Evolutionary conservation across 176 grass and related monocot species (phyloP).

Genomic region (Cenchrus purpureus): DNA sequence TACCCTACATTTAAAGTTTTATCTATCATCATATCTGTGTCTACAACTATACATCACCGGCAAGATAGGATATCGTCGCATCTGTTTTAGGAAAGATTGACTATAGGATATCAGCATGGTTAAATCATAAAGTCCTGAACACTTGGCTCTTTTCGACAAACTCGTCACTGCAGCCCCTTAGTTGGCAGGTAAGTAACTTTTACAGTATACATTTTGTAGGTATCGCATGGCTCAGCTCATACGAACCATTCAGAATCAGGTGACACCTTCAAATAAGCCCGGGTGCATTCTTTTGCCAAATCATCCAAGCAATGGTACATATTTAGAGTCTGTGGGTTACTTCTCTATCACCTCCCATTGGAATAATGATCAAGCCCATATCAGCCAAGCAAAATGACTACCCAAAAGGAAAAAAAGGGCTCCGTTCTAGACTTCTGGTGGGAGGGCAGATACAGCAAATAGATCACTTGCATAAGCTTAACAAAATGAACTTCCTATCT

Average conservation of each 20-base stretch:
- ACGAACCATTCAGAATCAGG: neutral
- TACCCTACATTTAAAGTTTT: neutral
- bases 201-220: neutral
- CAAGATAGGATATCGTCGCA: neutral
- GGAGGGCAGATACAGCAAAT: constrained; percentile 21
- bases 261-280: constrained; percentile 7
- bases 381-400: constrained; percentile 6
- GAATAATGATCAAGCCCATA: constrained; percentile 18
- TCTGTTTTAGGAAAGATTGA: neutral
- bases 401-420: neutral
- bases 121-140: too few relatives aligned
- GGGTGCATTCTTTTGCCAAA: constrained; percentile 3
- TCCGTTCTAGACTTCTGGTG: neutral
- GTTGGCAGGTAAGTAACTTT: neutral
- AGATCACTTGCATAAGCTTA: neutral
- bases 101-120: neutral
- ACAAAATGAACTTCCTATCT: constrained; percentile 38
- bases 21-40: neutral
- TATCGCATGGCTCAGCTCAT: neutral
- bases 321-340: neutral
- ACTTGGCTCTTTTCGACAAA: neutral
- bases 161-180: too few relatives aligned
- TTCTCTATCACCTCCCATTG: neutral
- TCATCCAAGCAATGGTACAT: constrained; percentile 2
- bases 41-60: neutral